A percentile compares a stretch with the other conserved stretches of the same genome.
phyloP scores from a whole-genome alignment of 208 protist species.

The Leishmania aethiopica region DNA sequence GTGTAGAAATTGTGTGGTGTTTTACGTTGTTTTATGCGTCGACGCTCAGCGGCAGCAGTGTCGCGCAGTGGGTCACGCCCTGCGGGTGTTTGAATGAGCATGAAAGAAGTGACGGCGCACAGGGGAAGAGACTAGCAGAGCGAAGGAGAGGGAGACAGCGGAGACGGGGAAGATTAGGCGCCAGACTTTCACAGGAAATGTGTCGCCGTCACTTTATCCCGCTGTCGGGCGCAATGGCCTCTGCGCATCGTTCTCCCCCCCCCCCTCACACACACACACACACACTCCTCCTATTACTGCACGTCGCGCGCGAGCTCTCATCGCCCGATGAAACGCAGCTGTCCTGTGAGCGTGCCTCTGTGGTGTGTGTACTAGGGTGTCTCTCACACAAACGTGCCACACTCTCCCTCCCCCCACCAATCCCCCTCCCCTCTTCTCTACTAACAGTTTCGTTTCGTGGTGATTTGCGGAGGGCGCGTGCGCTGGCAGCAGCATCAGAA shows the following conservation, averaged over 20 bases:
- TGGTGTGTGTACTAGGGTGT: neutral
- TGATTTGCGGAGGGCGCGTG: neutral
- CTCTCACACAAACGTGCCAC: neutral
- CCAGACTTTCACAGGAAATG: neutral
- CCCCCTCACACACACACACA: too few relatives aligned
- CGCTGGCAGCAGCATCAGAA: neutral
- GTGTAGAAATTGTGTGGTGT: neutral
- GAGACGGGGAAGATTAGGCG: neutral
- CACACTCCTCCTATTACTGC: neutral
- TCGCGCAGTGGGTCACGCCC: neutral
- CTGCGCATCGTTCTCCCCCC: neutral
- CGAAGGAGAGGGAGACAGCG: neutral
- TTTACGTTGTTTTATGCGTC: neutral
- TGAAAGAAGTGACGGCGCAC: neutral
- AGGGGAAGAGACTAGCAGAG: neutral
- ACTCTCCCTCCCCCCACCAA: neutral
- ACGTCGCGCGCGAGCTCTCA: neutral
- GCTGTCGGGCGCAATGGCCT: neutral
- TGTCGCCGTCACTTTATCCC: neutral
- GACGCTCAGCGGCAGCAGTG: neutral
- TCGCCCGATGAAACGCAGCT: neutral
- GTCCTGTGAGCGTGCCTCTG: neutral
- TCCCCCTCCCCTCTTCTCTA: neutral
- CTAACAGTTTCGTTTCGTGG: neutral
- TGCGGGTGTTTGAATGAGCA: neutral